Evolutionary conservation across 2,329 filamentous ascomycete species (phyloP).

Genomic region (Pseudogymnoascus sp.): DNA sequence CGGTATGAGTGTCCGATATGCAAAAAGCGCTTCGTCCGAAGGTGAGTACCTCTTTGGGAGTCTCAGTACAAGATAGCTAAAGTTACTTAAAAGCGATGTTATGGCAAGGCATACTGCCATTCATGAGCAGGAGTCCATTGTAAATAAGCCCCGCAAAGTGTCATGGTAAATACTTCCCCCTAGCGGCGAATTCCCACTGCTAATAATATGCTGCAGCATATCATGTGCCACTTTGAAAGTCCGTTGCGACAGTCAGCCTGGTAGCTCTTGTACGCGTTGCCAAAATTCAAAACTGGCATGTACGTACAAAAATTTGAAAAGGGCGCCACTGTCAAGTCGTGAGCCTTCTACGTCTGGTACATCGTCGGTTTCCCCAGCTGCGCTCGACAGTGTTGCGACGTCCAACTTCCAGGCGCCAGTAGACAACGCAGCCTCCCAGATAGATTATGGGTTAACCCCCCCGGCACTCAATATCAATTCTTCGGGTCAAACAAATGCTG

Average conservation of each 20-base stretch:
- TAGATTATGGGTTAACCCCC: neutral
- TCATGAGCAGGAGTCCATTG: conserved; percentile 11
- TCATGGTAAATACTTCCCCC: conserved; percentile 12
- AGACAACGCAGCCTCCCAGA: neutral
- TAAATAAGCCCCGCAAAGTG: conserved; percentile 15
- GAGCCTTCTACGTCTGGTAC: neutral
- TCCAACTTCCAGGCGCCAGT: neutral
- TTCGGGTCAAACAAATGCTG: neutral
- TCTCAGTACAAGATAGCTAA: neutral
- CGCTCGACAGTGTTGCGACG: neutral
- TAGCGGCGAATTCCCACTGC: neutral
- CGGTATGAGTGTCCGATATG: conserved; percentile 16
- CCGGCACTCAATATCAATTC: neutral
- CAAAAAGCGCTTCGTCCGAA: conserved; percentile 16
- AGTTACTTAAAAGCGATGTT: conserved; percentile 13
- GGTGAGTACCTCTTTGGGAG: conserved; percentile 9
- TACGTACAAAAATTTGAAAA: conserved; percentile 11
- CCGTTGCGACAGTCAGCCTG: conserved; percentile 15
- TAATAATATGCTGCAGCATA: conserved; percentile 10
- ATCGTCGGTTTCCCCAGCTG: neutral
- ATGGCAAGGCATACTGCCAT: conserved; percentile 17
- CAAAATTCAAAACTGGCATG: conserved; percentile 10
- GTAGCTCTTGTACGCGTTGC: conserved; percentile 10
- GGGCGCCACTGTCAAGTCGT: neutral
- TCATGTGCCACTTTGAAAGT: conserved; percentile 14